These are phyloP conservation scores for Podospora australis DNA, from an alignment of 495 filamentous ascomycete species.

Conservation along the genomic window DNA sequence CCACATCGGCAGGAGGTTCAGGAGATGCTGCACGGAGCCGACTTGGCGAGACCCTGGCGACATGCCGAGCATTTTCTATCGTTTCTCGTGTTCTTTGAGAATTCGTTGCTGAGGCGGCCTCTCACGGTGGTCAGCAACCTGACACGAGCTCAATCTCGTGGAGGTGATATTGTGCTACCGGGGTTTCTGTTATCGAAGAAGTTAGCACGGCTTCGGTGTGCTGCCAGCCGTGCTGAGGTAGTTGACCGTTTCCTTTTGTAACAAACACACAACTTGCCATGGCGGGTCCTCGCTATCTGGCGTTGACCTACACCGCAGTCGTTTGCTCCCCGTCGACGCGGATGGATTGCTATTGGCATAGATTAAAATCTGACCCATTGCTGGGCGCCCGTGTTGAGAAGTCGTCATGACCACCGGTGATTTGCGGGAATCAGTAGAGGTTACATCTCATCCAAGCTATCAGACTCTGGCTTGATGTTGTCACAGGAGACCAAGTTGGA, in stretches of 20 bases:
- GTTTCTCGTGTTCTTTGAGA: background rate
- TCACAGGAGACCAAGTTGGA: background rate
- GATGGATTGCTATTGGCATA: conserved; percentile 39
- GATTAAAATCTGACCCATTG: conserved; percentile 36
- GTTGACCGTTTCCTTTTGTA: background rate
- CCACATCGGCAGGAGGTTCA: background rate
- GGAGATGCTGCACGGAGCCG: conserved; percentile 14
- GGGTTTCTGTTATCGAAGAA: too few species aligned
- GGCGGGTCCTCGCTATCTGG: conserved; percentile 19
- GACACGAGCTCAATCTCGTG: too few species aligned
- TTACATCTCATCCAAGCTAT: too few species aligned
- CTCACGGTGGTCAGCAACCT: too few species aligned
- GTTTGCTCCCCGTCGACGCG: conserved; percentile 27
- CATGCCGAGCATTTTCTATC: background rate
- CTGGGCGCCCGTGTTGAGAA: conserved; percentile 44
- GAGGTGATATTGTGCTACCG: too few species aligned
- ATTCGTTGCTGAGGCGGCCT: too few species aligned
- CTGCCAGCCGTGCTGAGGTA: too few species aligned
- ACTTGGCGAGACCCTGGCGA: conserved; percentile 11
- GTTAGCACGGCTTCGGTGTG: too few species aligned
- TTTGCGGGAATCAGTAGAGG: conserved; percentile 46
- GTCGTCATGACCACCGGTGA: conserved; percentile 41
- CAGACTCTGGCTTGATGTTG: background rate
- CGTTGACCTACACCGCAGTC: conserved; percentile 34
- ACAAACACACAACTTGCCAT: conserved; percentile 10